Conservation (phyloP, 768 basidiomycete genomes). For the Mycena rebaudengoi region DNA sequence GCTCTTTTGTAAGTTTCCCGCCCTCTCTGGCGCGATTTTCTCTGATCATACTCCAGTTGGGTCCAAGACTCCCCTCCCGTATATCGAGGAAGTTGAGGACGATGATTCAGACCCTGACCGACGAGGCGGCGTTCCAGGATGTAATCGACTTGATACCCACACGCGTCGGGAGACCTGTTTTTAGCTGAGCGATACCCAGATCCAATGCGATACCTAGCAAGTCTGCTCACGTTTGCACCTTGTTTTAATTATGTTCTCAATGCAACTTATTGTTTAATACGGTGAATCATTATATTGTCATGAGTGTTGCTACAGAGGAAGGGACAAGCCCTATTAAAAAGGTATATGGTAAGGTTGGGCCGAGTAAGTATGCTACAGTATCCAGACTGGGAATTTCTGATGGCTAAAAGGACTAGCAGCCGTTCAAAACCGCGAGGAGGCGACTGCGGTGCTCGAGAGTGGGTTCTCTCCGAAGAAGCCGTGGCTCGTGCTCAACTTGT, state of each 20-base stretch:
- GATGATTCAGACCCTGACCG: slow-evolving; percentile 7
- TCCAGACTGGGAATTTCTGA: no score
- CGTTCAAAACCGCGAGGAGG: slow-evolving; percentile 1
- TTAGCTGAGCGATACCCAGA: not conserved
- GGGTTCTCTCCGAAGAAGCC: not conserved
- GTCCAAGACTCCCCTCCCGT: not conserved
- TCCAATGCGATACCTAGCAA: not conserved
- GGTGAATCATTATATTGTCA: no score
- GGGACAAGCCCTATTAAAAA: no score
- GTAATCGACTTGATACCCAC: slow-evolving; percentile 15
- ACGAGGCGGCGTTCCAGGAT: slow-evolving; percentile 11
- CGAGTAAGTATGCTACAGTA: no score
- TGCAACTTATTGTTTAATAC: no score
- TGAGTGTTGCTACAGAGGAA: no score
- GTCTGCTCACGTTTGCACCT: no score
- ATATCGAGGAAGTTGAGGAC: not conserved
- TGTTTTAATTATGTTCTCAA: no score
- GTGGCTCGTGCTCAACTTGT: not conserved
- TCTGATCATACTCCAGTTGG: slow-evolving; percentile 11
- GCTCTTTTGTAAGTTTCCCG: slow-evolving; percentile 16
- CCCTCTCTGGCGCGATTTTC: not conserved
- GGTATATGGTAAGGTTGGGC: no score
- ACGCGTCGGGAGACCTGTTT: no score
- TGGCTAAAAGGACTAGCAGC: not conserved
- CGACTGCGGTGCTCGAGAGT: not conserved